Percentiles rank a stretch among this genome's conserved stretches.
phyloP scores from a whole-genome alignment of 1,139 yeast species.

The Taphrina betulina region DNA sequence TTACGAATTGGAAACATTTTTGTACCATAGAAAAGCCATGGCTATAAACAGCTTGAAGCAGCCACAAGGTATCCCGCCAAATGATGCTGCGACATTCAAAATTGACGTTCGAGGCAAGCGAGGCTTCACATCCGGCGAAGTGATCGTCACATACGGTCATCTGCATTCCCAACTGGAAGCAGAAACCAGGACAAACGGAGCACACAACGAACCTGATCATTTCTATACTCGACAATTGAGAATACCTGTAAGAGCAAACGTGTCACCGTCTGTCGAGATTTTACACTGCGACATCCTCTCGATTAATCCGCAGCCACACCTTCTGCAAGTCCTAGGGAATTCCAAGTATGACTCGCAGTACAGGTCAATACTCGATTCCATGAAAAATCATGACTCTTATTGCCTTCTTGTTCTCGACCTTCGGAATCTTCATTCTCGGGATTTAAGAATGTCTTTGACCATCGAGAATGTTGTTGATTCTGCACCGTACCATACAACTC shows the following conservation, averaged over 20 bases:
- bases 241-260: constrained; percentile 67
- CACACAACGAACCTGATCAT: neutral
- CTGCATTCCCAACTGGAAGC: constrained; percentile 19
- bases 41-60: constrained; percentile 36
- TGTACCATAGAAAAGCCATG: constrained; percentile 61
- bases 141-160: constrained; percentile 65
- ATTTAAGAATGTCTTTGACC: constrained; percentile 37
- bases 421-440: constrained; percentile 62
- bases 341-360: constrained; percentile 5
- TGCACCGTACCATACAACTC: constrained; percentile 39
- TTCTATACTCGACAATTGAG: constrained; percentile 56
- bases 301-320: constrained; percentile 40
- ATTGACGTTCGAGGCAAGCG: constrained; percentile 70
- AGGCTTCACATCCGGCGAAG: constrained; percentile 65
- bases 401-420: constrained; percentile 67
- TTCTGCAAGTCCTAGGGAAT: neutral
- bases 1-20: constrained; percentile 71
- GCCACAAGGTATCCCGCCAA: constrained; percentile 36
- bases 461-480: too few species aligned
- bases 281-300: constrained; percentile 74
- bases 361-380: neutral
- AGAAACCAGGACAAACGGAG: neutral
- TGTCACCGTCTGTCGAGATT: constrained; percentile 68
- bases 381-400: constrained; percentile 51
- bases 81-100: constrained; percentile 46